These are phyloP conservation scores for Entophlyctis luteolus DNA, from an alignment of 192 early-diverging fungal species.

Conservation along the genomic window DNA sequence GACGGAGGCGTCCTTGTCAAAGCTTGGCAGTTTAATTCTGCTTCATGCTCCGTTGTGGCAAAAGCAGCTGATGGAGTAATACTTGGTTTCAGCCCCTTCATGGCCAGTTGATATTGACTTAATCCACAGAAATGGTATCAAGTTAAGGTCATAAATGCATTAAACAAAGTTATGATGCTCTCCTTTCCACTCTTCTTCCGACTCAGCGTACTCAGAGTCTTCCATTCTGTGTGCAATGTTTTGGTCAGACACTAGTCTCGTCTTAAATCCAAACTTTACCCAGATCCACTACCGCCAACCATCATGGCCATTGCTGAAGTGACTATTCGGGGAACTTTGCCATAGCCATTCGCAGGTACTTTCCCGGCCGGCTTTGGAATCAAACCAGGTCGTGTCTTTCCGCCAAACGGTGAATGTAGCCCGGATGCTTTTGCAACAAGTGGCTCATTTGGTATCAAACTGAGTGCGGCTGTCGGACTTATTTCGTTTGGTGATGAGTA, in stretches of 20 bases:
- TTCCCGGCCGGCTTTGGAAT: not conserved
- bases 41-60: not conserved
- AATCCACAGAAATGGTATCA: not conserved
- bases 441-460: too few species aligned
- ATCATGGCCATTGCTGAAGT: not conserved
- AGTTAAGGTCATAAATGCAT: not conserved
- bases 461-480: too few species aligned
- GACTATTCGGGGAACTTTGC: slow-evolving; percentile 14
- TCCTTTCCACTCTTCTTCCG: too few species aligned
- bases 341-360: slow-evolving; percentile 8
- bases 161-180: too few species aligned
- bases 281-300: not conserved
- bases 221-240: not conserved
- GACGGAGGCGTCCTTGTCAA: not conserved
- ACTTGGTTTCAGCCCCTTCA: slow-evolving; percentile 12
- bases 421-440: not conserved
- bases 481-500: slow-evolving; percentile 1
- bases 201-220: too few species aligned
- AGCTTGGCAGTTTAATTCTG: slow-evolving; percentile 1
- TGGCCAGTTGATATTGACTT: slow-evolving; percentile 3
- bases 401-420: slow-evolving; percentile 9
- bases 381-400: slow-evolving; percentile 17
- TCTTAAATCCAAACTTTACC: not conserved
- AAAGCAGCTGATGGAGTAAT: not conserved
- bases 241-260: not conserved